Evolutionary conservation across 73 alveolate genomes (phyloP).

Genomic region (Paramecium octaurelia): DNA sequence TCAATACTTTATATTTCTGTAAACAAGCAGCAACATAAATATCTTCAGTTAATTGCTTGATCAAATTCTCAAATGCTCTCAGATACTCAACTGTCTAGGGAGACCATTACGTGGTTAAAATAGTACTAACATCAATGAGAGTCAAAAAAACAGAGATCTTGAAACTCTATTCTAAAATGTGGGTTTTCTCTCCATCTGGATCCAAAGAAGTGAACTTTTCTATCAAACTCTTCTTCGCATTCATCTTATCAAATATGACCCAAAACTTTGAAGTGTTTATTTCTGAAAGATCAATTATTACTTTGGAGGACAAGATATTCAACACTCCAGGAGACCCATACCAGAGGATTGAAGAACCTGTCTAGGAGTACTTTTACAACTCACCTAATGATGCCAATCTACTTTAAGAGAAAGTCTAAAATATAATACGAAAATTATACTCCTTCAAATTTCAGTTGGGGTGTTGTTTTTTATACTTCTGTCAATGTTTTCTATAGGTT

Average conservation of each 20-base stretch:
- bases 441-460: conserved; percentile 55
- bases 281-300: conserved; percentile 51
- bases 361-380: conserved; percentile 30
- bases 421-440: neutral
- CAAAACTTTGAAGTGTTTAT: conserved; percentile 24
- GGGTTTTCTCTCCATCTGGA: conserved; percentile 66
- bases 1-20: neutral
- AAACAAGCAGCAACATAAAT: conserved; percentile 25
- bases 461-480: conserved; percentile 10
- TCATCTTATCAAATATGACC: conserved; percentile 56
- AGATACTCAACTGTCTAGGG: conserved; percentile 38
- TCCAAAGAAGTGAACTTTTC: conserved; percentile 60
- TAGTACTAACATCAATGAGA: conserved; percentile 40
- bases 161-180: conserved; percentile 32
- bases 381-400: conserved; percentile 59
- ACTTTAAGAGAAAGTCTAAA: conserved; percentile 22
- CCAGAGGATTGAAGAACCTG: conserved; percentile 43
- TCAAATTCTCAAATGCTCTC: conserved; percentile 41
- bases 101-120: conserved; percentile 55
- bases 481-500: neutral
- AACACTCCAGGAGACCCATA: conserved; percentile 60
- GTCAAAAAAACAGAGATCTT: conserved; percentile 37
- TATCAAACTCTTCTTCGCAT: conserved; percentile 59
- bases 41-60: conserved; percentile 34
- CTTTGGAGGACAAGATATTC: conserved; percentile 47